These are phyloP conservation scores for Artomyces pyxidatus DNA, from an alignment of 768 basidiomycete species.

Conservation along the genomic window DNA sequence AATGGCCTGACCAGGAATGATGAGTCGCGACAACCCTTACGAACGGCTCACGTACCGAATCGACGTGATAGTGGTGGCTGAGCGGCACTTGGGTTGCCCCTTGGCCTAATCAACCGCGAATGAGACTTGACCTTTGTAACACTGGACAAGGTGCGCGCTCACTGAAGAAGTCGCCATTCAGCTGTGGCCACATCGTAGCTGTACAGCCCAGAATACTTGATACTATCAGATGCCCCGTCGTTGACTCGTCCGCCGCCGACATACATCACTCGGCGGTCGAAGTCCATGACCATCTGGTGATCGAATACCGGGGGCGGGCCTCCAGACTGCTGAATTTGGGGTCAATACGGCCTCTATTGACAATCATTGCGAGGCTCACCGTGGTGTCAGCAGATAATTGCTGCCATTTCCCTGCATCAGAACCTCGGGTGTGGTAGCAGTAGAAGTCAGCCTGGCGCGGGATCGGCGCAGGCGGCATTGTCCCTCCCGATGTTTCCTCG, in stretches of 20 bases:
- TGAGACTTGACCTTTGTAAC: background rate
- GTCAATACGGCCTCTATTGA: too few species aligned
- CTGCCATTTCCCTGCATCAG: constrained; percentile 64
- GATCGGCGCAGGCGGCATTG: constrained; percentile 20
- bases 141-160: constrained; percentile 20
- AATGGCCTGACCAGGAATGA: constrained; percentile 44
- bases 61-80: constrained; percentile 47
- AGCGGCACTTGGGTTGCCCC: constrained; percentile 20
- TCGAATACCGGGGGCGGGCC: constrained; percentile 73
- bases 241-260: constrained; percentile 70
- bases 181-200: constrained; percentile 58
- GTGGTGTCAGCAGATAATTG: constrained; percentile 57
- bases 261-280: constrained; percentile 61
- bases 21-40: background rate
- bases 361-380: too few species aligned
- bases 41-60: constrained; percentile 36
- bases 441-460: constrained; percentile 71
- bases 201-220: constrained; percentile 66
- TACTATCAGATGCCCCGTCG: constrained; percentile 50
- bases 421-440: constrained; percentile 59
- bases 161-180: constrained; percentile 68
- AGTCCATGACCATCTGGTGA: constrained; percentile 76
- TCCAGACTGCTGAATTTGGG: constrained; percentile 38
- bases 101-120: constrained; percentile 10
- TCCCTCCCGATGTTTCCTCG: constrained; percentile 4